Conservation (phyloP, 176 grass and related monocot genomes). For the Alopecurus myosuroides region DNA sequence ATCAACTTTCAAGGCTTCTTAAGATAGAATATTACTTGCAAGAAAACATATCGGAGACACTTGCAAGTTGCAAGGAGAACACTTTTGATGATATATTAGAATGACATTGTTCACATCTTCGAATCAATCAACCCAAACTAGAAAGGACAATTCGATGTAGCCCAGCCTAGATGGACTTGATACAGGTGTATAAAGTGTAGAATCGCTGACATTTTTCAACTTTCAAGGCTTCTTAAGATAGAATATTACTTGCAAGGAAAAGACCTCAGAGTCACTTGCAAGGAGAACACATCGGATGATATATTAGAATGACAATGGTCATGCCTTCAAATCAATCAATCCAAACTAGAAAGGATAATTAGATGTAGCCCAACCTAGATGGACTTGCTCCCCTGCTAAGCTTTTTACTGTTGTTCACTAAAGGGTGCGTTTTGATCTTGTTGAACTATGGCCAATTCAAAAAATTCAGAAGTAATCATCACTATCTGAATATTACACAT, state of each 20-base stretch:
- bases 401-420: not conserved
- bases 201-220: not conserved
- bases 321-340: not conserved
- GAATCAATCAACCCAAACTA: not conserved
- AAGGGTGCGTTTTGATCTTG: not conserved
- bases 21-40: not conserved
- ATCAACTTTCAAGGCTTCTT: no score
- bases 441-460: not conserved
- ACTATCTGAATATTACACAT: not conserved
- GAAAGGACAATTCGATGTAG: not conserved
- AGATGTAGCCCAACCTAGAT: not conserved
- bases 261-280: not conserved
- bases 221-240: not conserved
- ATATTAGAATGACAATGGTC: not conserved
- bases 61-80: slow-evolving; percentile 5
- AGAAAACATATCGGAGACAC: not conserved
- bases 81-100: not conserved
- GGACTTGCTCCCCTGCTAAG: not conserved
- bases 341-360: not conserved
- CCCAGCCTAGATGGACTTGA: no score
- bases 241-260: not conserved
- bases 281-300: not conserved
- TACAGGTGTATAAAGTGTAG: not conserved
- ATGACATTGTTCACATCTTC: not conserved
- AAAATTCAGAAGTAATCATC: not conserved